Percentiles rank a stretch among this genome's conserved stretches.
phyloP scores from a whole-genome alignment of 352 stramenopile species.

The Phytophthora parvispora region DNA sequence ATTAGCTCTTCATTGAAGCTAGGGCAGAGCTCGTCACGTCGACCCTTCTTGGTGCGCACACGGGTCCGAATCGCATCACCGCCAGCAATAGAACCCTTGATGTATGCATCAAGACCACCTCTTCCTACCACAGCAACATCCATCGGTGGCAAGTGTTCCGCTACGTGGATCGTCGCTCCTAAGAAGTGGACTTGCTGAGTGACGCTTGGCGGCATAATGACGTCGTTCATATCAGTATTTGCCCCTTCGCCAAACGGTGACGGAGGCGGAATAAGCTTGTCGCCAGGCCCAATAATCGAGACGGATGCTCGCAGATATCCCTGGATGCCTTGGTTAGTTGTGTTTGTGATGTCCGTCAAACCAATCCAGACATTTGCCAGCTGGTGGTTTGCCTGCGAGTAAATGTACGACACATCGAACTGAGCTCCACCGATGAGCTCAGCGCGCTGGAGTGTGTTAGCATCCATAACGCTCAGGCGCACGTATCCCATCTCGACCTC shows the following conservation, averaged over 20 bases:
- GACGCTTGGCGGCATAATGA: slow-evolving; percentile 85
- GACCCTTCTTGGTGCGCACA: slow-evolving; percentile 82
- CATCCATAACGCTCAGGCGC: slow-evolving; percentile 87
- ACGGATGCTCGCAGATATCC: slow-evolving; percentile 92
- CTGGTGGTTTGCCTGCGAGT: slow-evolving; percentile 90
- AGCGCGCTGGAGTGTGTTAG: slow-evolving; percentile 87
- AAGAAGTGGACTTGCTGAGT: slow-evolving; percentile 84
- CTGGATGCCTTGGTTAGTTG: slow-evolving; percentile 89
- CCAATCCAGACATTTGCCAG: slow-evolving; percentile 93
- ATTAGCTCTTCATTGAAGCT: slow-evolving; percentile 87
- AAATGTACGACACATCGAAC: slow-evolving; percentile 91
- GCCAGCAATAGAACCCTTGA: slow-evolving; percentile 68
- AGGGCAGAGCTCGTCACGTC: slow-evolving; percentile 70
- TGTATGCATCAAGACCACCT: slow-evolving; percentile 78
- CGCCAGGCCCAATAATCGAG: slow-evolving; percentile 88
- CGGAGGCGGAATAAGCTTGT: slow-evolving; percentile 82
- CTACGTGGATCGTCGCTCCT: slow-evolving; percentile 69
- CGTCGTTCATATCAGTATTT: slow-evolving; percentile 60
- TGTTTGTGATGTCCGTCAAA: slow-evolving; percentile 87
- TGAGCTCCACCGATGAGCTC: slow-evolving; percentile 91
- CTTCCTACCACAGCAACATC: slow-evolving; percentile 71
- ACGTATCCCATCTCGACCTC: slow-evolving; percentile 89
- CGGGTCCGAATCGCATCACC: slow-evolving; percentile 74
- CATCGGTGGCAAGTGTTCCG: slow-evolving; percentile 82
- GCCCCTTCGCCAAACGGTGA: slow-evolving; percentile 62